Percentiles rank a stretch among this genome's conserved stretches.
phyloP scores from a whole-genome alignment of 1,284 basidiomycete genomes.

The Omphalotus olearius region DNA sequence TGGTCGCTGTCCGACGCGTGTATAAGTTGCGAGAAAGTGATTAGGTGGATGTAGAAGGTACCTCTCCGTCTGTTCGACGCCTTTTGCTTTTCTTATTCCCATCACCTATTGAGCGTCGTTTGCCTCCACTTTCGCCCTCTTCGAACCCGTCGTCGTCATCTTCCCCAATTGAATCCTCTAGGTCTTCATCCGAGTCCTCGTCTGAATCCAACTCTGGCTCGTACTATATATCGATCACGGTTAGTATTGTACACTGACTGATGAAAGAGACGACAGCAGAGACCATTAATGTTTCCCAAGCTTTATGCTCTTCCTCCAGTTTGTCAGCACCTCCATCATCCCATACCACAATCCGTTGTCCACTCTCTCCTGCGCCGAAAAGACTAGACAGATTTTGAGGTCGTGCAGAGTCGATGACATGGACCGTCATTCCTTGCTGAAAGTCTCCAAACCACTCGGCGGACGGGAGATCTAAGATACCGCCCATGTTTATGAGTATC shows the following conservation, averaged over 20 bases:
- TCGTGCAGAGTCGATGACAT: conserved; percentile 93
- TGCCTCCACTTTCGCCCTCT: conserved; percentile 41
- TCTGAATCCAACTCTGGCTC: conserved; percentile 72
- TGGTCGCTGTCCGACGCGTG: conserved; percentile 19
- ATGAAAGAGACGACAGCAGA: conserved; percentile 20
- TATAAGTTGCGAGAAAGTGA: conserved; percentile 6
- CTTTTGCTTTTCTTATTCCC: conserved; percentile 46
- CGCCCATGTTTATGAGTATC: conserved; percentile 91
- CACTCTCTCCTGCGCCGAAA: conserved; percentile 71
- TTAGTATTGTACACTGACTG: neutral
- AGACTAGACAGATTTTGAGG: conserved; percentile 90
- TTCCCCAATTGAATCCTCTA: conserved; percentile 30
- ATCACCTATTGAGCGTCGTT: conserved; percentile 50
- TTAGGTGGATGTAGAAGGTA: conserved; percentile 22
- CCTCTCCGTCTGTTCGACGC: conserved; percentile 41
- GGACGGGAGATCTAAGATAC: conserved; percentile 78
- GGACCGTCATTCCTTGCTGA: conserved; percentile 58
- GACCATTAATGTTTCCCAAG: conserved; percentile 81
- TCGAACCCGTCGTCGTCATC: conserved; percentile 47
- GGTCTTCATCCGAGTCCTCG: conserved; percentile 45
- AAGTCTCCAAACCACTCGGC: conserved; percentile 75
- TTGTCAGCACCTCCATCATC: conserved; percentile 79
- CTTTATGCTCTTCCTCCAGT: conserved; percentile 60
- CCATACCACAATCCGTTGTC: conserved; percentile 80
- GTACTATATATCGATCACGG: conserved; percentile 40